A percentile compares a stretch with the other conserved stretches of the same genome.
phyloP scores from a whole-genome alignment of 2,329 filamentous ascomycete species.

The Lasiodiplodia theobromae region DNA sequence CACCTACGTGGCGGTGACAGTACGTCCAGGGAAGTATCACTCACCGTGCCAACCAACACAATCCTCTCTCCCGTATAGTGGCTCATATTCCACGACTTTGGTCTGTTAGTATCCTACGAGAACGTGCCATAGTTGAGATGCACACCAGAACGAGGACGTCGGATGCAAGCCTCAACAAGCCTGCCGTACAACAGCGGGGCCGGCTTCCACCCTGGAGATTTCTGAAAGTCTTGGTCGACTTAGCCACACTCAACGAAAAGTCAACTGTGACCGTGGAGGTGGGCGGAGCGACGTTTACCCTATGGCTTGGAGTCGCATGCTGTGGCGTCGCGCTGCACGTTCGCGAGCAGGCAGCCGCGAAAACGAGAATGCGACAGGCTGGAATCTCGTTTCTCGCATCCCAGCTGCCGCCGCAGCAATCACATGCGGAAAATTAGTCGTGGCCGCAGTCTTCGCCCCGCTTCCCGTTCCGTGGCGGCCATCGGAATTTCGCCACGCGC shows the following conservation, averaged over 20 bases:
- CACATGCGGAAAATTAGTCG: slow-evolving; percentile 13
- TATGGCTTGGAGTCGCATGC: not conserved
- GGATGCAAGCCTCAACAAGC: not conserved
- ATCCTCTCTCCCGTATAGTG: too few species aligned
- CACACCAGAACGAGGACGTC: too few species aligned
- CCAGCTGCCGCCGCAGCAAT: not conserved
- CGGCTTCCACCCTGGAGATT: not conserved
- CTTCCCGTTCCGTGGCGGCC: not conserved
- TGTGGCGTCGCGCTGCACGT: slow-evolving; percentile 17
- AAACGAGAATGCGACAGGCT: slow-evolving; percentile 14
- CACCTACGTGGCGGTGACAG: too few species aligned
- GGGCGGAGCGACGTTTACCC: slow-evolving; percentile 7
- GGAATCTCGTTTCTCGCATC: slow-evolving; percentile 9
- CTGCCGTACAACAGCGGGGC: not conserved
- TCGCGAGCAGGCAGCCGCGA: slow-evolving; percentile 14
- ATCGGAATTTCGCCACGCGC: slow-evolving; percentile 4
- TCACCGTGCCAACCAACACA: too few species aligned
- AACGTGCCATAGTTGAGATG: too few species aligned
- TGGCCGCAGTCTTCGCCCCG: slow-evolving; percentile 1
- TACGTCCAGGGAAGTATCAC: too few species aligned
- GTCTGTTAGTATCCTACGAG: too few species aligned
- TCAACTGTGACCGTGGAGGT: not conserved
- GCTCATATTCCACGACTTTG: too few species aligned
- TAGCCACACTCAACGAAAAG: slow-evolving; percentile 22
- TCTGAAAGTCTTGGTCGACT: not conserved